Evolutionary conservation across 331 rosid species (phyloP), one percentile per base, ranked within the genome.

Genomic region (Erythrophleum ivorense): DNA sequence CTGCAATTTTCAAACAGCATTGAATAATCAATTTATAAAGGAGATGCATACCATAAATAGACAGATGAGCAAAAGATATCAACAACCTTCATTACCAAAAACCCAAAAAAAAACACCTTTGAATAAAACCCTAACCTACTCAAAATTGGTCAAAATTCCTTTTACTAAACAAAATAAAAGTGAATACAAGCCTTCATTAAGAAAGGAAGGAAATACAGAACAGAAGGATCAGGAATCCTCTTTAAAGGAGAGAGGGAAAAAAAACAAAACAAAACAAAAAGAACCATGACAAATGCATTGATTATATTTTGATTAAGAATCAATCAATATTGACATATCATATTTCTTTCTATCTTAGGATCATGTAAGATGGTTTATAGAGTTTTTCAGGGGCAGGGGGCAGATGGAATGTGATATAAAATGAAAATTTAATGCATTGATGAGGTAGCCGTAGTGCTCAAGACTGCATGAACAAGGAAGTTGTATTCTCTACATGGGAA

Each of bases 391-490:
- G 40, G 8, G 38, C 7, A 24, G 43, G 69, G 54, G 71, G 69
- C 53, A 40, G n/a, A 31, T 29, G 60, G 29, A 60, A 5, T 14
- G 3, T 3, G 31, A 41, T 54, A 73, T 16, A 66, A 13, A 65
- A 70, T 38, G 49, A 73, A 75, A 78, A 21, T 57, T 15, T 13
- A 78, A 60, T 11, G 19, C 73, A 40, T 31, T 68, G 71, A 78
- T 36, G 9, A 16, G 10, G 3, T 65, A 33, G 4, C 16, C 57
- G 18, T 66, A 62, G 33, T 50, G 33, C 29, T n/a, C 13, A 49
- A 49, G 60, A 59, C 74, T 59, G 3, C 62, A 60, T 48, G 29
- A 76, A 68, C 5, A 68, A 38, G 48, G 12, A 63, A 9, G 9
- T 2, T 18, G 12, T 29, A 64, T 71, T 75, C 75, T 64, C 67